Conservation (phyloP, 371 early-diverging fungal species). For the Dipsacomyces acuminosporus region DNA sequence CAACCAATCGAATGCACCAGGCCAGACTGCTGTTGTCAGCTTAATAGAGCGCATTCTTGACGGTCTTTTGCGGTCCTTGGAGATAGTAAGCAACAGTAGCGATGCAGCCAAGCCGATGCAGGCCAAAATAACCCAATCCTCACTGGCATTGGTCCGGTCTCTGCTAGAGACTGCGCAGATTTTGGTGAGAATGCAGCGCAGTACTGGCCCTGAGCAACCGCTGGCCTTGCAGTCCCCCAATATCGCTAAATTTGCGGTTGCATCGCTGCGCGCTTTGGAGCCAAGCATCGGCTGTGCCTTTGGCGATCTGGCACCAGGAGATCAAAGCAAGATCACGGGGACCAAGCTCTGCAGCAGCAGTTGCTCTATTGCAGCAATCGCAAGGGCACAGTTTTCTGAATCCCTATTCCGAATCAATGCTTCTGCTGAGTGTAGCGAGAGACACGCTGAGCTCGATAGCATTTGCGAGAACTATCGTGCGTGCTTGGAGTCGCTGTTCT, state of each 20-base stretch:
- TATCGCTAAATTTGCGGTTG: constrained; percentile 4
- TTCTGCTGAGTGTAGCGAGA: background rate
- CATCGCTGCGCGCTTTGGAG: constrained; percentile 10
- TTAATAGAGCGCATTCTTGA: constrained; percentile 9
- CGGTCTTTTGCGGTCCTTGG: background rate
- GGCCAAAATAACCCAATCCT: background rate
- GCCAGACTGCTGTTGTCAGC: constrained; percentile 15
- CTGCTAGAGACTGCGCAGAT: constrained; percentile 11
- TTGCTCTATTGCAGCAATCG: constrained; percentile 6
- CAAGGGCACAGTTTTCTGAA: constrained; percentile 9
- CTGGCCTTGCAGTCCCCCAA: constrained; percentile 4
- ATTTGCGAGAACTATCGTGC: constrained; percentile 1
- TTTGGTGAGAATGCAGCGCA: constrained; percentile 13
- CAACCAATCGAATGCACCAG: constrained; percentile 18
- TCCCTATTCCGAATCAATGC: constrained; percentile 8
- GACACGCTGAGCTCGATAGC: background rate
- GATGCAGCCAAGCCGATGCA: background rate
- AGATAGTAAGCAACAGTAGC: background rate
- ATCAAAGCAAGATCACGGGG: background rate
- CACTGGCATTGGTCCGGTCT: constrained; percentile 15
- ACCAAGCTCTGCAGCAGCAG: constrained; percentile 1
- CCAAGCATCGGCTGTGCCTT: background rate
- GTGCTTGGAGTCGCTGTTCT: constrained; percentile 15
- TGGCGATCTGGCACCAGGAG: too few relatives aligned
- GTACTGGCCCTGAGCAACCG: constrained; percentile 5